Evolutionary conservation across 768 basidiomycete species (phyloP), one percentile per base, ranked within the genome.

Genomic region (Termitomyces sp.): DNA sequence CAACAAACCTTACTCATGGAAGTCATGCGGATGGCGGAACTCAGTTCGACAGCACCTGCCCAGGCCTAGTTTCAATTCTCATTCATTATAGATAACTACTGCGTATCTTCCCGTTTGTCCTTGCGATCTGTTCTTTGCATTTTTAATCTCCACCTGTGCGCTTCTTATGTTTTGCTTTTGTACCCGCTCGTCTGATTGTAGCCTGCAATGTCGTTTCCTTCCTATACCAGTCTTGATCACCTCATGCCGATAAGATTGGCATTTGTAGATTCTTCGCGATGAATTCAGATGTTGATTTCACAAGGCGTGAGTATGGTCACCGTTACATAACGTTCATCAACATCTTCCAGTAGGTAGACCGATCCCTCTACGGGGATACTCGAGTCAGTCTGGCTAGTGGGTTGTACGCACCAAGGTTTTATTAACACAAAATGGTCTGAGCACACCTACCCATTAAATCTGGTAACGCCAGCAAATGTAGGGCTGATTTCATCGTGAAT

Each of bases 1-100:
- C 87, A 89, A 67, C 91, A 92, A 71, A 88, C 89, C 1, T 68
- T 87, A 57, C 80, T 94, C 60, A 93, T 93, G 89, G 92, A 94
- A 69, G 84, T 92, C 61, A 91, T 93, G 89, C 79, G 81, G 56
- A 77, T 83, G 69, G 90, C 90, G 34, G 88, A 89, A 65, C 57
- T 65, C 25, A 65, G 62, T 60, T 59, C 67, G 31, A 54, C 59
- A 50, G 55, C 53, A 37, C 36, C 40, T 42, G 42, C 29, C 15
- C 62, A 60, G 47, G 47, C 57, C 55, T 63, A 58, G 51, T 43
- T 43, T 31, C 17, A 2, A 17, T 32, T 50, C 25, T 64, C 60
- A 52, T 56, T 48, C 53, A 59, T 55, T 53, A 15, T 53, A 36
- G 53, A 42, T 62, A 56, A 56, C 42, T 60, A 59, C 36, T n/a